Evolutionary conservation across 768 basidiomycete species (phyloP).

Genomic region (Pleurotus ostreatus): DNA sequence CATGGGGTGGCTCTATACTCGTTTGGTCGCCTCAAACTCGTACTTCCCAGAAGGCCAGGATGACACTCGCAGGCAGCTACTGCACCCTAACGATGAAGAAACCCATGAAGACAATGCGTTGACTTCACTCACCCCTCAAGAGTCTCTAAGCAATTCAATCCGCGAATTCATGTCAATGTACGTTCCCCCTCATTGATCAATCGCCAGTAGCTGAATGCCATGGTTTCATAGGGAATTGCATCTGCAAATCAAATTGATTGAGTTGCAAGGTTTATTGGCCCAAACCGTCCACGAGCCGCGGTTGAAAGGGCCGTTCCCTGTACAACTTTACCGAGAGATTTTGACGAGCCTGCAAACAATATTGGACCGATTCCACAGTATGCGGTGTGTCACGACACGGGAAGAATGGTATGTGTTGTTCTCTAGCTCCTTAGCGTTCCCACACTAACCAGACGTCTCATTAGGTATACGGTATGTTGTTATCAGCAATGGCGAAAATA

Average conservation of each 20-base stretch:
- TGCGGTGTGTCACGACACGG: slow-evolving; percentile 94
- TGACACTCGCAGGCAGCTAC: slow-evolving; percentile 10
- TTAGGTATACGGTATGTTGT: slow-evolving; percentile 66
- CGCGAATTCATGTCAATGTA: slow-evolving; percentile 93
- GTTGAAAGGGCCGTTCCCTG: slow-evolving; percentile 93
- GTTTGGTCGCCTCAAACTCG: slow-evolving; percentile 84
- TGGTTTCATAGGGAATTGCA: slow-evolving; percentile 76
- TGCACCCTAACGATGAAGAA: slow-evolving; percentile 20
- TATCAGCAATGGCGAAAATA: neutral
- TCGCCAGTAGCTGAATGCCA: neutral
- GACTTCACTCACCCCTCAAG: slow-evolving; percentile 31
- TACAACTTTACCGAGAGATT: slow-evolving; percentile 77
- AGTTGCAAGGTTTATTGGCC: slow-evolving; percentile 77
- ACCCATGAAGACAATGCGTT: slow-evolving; percentile 12
- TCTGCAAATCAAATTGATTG: slow-evolving; percentile 85
- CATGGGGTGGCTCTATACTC: slow-evolving; percentile 92
- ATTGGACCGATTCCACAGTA: slow-evolving; percentile 86
- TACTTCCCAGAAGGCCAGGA: slow-evolving; percentile 48
- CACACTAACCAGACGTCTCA: neutral
- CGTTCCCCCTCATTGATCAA: slow-evolving; percentile 16
- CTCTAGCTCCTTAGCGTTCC: neutral
- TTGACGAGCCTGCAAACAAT: slow-evolving; percentile 82
- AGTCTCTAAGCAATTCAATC: slow-evolving; percentile 53
- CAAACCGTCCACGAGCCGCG: slow-evolving; percentile 93
- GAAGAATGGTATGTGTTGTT: slow-evolving; percentile 75